Evolutionary conservation across 2,329 filamentous ascomycete species (phyloP).

Genomic region (Chrysoporthe austroafricana): DNA sequence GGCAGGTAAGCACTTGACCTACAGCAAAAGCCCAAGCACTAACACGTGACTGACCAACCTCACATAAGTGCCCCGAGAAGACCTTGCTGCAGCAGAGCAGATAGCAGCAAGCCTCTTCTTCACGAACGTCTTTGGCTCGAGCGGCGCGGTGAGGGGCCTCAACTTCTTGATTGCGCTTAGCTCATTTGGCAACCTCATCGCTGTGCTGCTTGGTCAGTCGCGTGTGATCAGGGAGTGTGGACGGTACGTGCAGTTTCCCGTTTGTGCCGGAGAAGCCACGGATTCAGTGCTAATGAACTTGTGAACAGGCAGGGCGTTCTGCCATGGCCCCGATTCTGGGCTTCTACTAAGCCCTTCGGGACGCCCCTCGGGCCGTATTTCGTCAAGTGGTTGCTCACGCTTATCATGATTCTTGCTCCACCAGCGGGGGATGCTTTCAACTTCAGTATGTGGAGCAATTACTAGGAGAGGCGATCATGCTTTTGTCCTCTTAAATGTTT

Average conservation of each 20-base stretch:
- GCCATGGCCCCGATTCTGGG: conserved; percentile 62
- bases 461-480: background rate
- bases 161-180: conserved; percentile 61
- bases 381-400: conserved; percentile 58
- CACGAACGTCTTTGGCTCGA: conserved; percentile 56
- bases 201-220: conserved; percentile 58
- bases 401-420: conserved; percentile 63
- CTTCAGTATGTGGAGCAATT: conserved; percentile 47
- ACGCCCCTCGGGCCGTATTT: conserved; percentile 64
- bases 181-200: conserved; percentile 62
- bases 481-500: too few species aligned
- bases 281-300: background rate
- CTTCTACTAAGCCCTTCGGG: conserved; percentile 63
- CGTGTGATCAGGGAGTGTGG: conserved; percentile 64
- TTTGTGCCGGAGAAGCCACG: background rate
- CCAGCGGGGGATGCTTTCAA: conserved; percentile 68
- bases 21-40: background rate
- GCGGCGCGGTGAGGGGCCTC: conserved; percentile 50
- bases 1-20: conserved; percentile 37
- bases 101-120: conserved; percentile 63
- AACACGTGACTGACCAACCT: background rate
- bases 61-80: conserved; percentile 49
- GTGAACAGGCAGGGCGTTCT: conserved; percentile 56
- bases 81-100: conserved; percentile 55
- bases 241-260: conserved; percentile 35